A percentile compares a stretch with the other conserved stretches of the same genome.
Conservation (phyloP, 148 eudicot genomes). For the Linanthus parryae region DNA sequence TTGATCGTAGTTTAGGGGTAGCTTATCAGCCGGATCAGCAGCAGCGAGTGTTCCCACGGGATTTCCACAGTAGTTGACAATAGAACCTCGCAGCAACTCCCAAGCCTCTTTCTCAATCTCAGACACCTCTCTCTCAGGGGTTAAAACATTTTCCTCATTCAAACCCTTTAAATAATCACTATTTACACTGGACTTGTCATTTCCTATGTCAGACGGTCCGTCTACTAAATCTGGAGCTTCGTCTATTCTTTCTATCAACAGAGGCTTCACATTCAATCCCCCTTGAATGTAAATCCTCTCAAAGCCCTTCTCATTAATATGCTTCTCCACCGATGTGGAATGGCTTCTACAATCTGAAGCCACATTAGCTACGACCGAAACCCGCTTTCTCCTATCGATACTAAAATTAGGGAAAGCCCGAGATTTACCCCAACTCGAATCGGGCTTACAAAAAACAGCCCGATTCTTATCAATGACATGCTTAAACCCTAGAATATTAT, state of each 20-base stretch:
- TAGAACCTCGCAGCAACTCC: constrained; percentile 54
- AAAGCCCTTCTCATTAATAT: constrained; percentile 41
- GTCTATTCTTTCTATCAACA: constrained; percentile 38
- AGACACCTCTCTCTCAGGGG: constrained; percentile 29
- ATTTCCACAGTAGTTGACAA: constrained; percentile 70
- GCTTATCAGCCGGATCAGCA: constrained; percentile 51
- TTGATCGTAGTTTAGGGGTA: constrained; percentile 70
- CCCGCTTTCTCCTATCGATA: constrained; percentile 20
- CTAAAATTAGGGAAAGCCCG: constrained; percentile 23
- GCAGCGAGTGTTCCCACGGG: constrained; percentile 92
- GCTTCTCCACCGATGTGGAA: constrained; percentile 48
- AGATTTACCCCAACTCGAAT: constrained; percentile 35
- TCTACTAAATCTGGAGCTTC: constrained; percentile 14
- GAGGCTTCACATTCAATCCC: constrained; percentile 53
- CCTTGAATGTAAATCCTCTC: constrained; percentile 55
- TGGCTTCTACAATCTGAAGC: constrained; percentile 59
- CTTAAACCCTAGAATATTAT: constrained; percentile 32
- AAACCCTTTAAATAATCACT: constrained; percentile 17
- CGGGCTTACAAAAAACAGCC: constrained; percentile 50
- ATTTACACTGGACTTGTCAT: constrained; percentile 22
- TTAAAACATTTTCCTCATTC: constrained; percentile 19
- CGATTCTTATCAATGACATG: constrained; percentile 31
- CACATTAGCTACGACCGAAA: constrained; percentile 31
- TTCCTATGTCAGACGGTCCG: constrained; percentile 15
- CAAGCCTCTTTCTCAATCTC: constrained; percentile 75